Conservation (phyloP, 192 early-diverging fungal genomes). For the Pilaira anomala region DNA sequence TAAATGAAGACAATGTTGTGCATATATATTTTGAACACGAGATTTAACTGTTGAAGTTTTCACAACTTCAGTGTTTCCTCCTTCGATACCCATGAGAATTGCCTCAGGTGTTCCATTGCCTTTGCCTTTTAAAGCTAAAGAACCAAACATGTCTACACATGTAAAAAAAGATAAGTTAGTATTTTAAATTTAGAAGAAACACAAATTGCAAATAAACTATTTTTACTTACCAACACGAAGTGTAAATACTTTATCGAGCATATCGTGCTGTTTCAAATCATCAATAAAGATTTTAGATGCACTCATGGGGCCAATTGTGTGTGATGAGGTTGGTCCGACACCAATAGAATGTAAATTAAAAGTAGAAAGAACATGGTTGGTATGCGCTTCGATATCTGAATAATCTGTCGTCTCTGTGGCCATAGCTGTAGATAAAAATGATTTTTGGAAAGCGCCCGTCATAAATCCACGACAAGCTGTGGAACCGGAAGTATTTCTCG, state of each 20-base stretch:
- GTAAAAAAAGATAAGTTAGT: constrained; percentile 5
- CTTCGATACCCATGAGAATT: constrained; percentile 87
- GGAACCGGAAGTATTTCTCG: too few relatives aligned
- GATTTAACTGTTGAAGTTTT: constrained; percentile 77
- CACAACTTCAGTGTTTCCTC: constrained; percentile 81
- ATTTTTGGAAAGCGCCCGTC: too few relatives aligned
- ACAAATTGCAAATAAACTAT: neutral
- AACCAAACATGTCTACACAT: constrained; percentile 86
- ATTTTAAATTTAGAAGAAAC: neutral
- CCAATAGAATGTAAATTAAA: constrained; percentile 97
- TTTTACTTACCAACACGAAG: constrained; percentile 36
- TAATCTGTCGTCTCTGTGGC: neutral
- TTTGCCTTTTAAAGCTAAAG: constrained; percentile 88
- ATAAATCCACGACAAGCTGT: too few relatives aligned
- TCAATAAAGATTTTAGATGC: constrained; percentile 92
- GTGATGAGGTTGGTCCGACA: constrained; percentile 88
- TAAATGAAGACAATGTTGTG: constrained; percentile 66
- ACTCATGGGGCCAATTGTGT: constrained; percentile 96
- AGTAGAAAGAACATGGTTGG: constrained; percentile 86
- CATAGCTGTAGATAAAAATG: too few relatives aligned
- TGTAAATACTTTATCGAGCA: constrained; percentile 54
- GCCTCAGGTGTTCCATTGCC: constrained; percentile 96
- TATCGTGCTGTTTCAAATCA: constrained; percentile 68
- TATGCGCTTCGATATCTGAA: constrained; percentile 52
- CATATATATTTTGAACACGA: constrained; percentile 73